Percentiles rank a stretch among this genome's conserved stretches.
These are phyloP conservation scores for Zostera marina DNA, from an alignment of 116 monocot genomes.

Conservation along the genomic window DNA sequence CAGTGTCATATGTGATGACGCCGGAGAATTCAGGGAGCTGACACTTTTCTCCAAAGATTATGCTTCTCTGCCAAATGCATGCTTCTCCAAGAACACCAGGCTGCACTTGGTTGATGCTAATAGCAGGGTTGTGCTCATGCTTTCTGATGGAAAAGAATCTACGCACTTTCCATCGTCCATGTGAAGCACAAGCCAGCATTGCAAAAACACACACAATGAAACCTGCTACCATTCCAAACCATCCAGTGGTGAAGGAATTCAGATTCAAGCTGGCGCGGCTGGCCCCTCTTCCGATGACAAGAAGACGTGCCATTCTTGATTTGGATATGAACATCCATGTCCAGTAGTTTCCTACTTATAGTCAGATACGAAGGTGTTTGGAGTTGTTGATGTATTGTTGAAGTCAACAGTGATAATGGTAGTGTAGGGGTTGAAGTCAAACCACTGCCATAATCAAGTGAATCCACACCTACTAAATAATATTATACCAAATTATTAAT, in stretches of 20 bases:
- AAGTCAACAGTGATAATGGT: not conserved
- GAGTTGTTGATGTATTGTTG: not conserved
- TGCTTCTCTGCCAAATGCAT: conserved; percentile 61
- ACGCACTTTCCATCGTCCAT: conserved; percentile 12
- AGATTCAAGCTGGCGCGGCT: too few species aligned
- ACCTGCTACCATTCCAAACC: conserved; percentile 12
- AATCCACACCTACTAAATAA: too few species aligned
- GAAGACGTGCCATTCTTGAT: conserved; percentile 6
- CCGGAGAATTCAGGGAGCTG: conserved; percentile 66
- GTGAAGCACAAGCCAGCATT: conserved; percentile 34
- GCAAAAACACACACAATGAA: conserved; percentile 22
- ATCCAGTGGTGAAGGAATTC: not conserved
- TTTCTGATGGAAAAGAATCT: conserved; percentile 7
- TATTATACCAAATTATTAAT: too few species aligned
- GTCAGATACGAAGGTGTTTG: too few species aligned
- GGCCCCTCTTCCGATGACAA: not conserved
- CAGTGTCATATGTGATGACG: conserved; percentile 45
- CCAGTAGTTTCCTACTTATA: too few species aligned
- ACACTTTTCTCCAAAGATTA: conserved; percentile 84
- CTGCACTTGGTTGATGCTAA: conserved; percentile 46
- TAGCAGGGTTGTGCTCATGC: conserved; percentile 17
- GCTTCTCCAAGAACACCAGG: conserved; percentile 11
- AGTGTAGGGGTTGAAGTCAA: not conserved
- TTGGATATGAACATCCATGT: not conserved
- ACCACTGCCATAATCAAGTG: too few species aligned